phyloP scores from a whole-genome alignment of 495 filamentous ascomycete genomes.

The Amorphotheca resinae region DNA sequence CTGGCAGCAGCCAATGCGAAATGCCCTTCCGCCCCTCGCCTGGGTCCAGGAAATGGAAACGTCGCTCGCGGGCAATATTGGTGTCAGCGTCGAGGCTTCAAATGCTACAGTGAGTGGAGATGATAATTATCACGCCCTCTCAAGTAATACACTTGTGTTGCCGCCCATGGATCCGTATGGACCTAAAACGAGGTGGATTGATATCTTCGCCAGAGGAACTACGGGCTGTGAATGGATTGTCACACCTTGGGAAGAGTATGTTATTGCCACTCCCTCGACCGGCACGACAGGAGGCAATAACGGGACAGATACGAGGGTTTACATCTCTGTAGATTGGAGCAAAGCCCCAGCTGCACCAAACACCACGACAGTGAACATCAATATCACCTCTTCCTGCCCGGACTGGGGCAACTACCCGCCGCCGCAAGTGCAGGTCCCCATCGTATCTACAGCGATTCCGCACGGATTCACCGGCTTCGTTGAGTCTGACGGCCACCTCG shows the following conservation, averaged over 20 bases:
- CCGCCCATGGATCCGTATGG: slow-evolving; percentile 51
- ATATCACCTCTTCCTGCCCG: slow-evolving; percentile 38
- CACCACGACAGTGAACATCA: slow-evolving; percentile 36
- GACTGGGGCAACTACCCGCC: slow-evolving; percentile 37
- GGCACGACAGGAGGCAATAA: slow-evolving; percentile 39
- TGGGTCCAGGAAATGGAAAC: slow-evolving; percentile 44
- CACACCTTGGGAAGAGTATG: slow-evolving; percentile 37
- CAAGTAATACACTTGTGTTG: slow-evolving; percentile 40
- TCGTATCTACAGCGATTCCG: slow-evolving; percentile 40
- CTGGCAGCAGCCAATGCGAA: slow-evolving; percentile 63
- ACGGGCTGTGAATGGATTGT: slow-evolving; percentile 44
- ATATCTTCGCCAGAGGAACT: slow-evolving; percentile 53
- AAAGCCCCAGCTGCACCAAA: slow-evolving; percentile 36
- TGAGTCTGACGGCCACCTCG: slow-evolving; percentile 47
- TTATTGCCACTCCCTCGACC: slow-evolving; percentile 40
- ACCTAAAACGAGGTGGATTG: slow-evolving; percentile 47
- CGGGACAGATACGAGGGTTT: slow-evolving; percentile 42
- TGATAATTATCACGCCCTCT: slow-evolving; percentile 48
- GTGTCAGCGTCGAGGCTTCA: slow-evolving; percentile 49
- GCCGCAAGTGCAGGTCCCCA: slow-evolving; percentile 45
- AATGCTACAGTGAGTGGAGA: slow-evolving; percentile 57
- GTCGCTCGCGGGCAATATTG: slow-evolving; percentile 48
- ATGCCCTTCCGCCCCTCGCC: slow-evolving; percentile 44
- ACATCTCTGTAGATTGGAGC: slow-evolving; percentile 50
- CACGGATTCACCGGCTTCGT: slow-evolving; percentile 50